Conservation (phyloP, 2,329 filamentous ascomycete species). For the Talaromyces sp. region DNA sequence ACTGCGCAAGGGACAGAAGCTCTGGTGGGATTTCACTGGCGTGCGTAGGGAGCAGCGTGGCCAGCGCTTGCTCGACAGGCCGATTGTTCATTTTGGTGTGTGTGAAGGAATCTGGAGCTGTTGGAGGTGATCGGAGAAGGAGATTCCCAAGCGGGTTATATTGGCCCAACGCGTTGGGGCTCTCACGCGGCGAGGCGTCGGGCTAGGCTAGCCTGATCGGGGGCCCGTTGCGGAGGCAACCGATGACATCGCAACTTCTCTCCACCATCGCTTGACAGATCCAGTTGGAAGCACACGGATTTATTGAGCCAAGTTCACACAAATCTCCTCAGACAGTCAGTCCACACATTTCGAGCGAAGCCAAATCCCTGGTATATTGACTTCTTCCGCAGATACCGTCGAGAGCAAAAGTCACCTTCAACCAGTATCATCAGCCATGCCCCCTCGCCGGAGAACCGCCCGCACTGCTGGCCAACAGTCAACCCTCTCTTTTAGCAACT, state of each 20-base stretch:
- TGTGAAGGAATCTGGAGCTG: slow-evolving; percentile 1
- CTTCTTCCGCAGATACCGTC: too few relatives aligned
- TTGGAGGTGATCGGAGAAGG: slow-evolving; percentile 22
- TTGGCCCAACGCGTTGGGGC: slow-evolving; percentile 2
- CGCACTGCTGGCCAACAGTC: slow-evolving; percentile 44
- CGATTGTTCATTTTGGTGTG: slow-evolving; percentile 58
- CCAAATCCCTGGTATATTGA: too few relatives aligned
- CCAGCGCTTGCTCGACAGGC: slow-evolving; percentile 66
- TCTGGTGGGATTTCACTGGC: slow-evolving; percentile 61
- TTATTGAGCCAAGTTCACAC: not conserved
- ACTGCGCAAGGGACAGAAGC: slow-evolving; percentile 66
- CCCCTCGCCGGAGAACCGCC: slow-evolving; percentile 34
- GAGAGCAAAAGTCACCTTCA: not conserved
- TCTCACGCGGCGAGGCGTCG: slow-evolving; percentile 20
- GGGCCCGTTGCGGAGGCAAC: slow-evolving; percentile 12
- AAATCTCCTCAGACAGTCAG: too few relatives aligned
- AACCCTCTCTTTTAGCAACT: slow-evolving; percentile 59
- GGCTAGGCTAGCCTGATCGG: slow-evolving; percentile 34
- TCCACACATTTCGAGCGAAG: too few relatives aligned
- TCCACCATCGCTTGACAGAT: not conserved
- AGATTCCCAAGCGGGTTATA: slow-evolving; percentile 11
- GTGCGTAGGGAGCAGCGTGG: slow-evolving; percentile 69
- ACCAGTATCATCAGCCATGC: slow-evolving; percentile 26
- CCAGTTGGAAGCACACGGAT: not conserved
- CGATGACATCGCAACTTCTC: slow-evolving; percentile 1